Percentiles rank a stretch among this genome's conserved stretches.
Conservation (phyloP, 305 asterid genomes). For the Stenogyne calaminthoides region DNA sequence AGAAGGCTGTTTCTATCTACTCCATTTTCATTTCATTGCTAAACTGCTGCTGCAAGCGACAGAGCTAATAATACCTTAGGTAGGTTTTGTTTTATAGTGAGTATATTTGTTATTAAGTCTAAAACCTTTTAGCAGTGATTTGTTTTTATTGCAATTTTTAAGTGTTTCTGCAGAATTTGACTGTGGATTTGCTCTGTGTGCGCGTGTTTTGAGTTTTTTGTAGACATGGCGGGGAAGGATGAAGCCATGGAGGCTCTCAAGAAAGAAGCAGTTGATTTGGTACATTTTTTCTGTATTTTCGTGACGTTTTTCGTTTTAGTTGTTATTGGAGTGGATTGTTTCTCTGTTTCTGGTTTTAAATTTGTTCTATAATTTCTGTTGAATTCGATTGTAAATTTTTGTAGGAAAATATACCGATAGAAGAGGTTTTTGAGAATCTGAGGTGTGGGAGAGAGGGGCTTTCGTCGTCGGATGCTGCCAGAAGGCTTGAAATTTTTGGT, state of each 20-base stretch:
- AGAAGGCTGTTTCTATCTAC: conserved; percentile 21
- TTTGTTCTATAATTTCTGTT: background rate
- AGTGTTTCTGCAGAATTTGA: background rate
- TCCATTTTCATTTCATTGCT: conserved; percentile 20
- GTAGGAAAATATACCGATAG: conserved; percentile 64
- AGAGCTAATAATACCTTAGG: conserved; percentile 17
- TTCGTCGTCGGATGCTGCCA: conserved; percentile 48
- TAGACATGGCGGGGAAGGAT: conserved; percentile 56
- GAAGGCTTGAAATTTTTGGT: conserved; percentile 65
- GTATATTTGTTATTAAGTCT: background rate
- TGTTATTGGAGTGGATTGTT: background rate
- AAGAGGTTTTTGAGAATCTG: conserved; percentile 65
- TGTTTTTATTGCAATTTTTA: background rate
- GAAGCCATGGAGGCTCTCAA: conserved; percentile 74
- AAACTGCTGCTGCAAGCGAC: conserved; percentile 3
- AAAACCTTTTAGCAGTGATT: background rate
- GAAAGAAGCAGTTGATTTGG: conserved; percentile 75
- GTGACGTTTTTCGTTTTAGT: background rate
- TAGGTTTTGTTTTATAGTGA: background rate
- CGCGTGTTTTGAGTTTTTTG: conserved; percentile 9
- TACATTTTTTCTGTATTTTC: conserved; percentile 16
- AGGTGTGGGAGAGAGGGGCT: conserved; percentile 60
- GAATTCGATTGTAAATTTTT: conserved; percentile 3
- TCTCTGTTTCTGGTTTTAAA: background rate
- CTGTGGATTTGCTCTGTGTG: background rate